Base-by-base conservation (phyloP, 257 asterid genomes). In the Ligustrum vulgare region DNA sequence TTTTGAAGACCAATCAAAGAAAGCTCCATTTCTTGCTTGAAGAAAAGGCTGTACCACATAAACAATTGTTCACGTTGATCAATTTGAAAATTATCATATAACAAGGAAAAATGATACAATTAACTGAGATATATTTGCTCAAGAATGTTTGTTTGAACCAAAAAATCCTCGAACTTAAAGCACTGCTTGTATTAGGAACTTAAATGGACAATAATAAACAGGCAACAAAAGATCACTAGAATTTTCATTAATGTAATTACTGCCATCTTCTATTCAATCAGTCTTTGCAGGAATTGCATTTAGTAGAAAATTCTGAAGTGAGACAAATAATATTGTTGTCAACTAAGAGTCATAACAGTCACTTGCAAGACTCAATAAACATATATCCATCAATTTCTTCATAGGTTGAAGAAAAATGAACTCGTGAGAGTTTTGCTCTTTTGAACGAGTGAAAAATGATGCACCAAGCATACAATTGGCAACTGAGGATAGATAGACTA, bases 11-110 rank as follows among this genome's bases (percentile, higher is more conserved):
- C 98, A 83, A 94, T 94, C 72, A 94, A 84, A 79, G 98, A 94
- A 75, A 94, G 94, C 89, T 94, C 98, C 98, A 94, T 94, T 88
- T 94, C 98, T 90, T 94, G 98, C 96, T 94, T 94, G 91, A 94
- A 92, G 80, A 94, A 94, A 63, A 92, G 93, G 91, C 97, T 94
- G 92, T 72, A 81, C 67, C 43, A 74, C 64, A 75, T 60, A 71
- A 74, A 78, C 5, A 47, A 70, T 58, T 15, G 41, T 16, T 34
- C 33, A 71, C 81, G 39, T 37, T 25, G 60, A 76, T 45, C 10
- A 33, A 66, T 10, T 72, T 37, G 36, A 54, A 36, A 68, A 72
- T 70, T 33, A 43, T 10, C 13, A 20, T 31, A 12, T 60, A 23
- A 60, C 75, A 70, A 47, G 35, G 37, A 36, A 54, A 54, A 79